Base-by-base conservation (phyloP, 257 asterid genomes). In the Verbascum thapsus region DNA sequence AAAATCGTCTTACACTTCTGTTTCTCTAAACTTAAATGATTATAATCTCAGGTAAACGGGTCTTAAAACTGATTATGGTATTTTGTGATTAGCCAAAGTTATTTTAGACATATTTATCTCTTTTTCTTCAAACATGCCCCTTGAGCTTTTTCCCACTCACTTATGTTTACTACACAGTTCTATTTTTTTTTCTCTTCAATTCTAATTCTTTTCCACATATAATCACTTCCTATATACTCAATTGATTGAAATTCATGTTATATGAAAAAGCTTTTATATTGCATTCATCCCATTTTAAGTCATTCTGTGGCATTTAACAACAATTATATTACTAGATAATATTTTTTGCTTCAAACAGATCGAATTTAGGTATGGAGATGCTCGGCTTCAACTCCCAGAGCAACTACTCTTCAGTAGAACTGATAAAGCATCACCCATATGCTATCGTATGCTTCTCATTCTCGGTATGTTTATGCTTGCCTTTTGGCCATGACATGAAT, bases 391-490 rank as follows among this genome's bases (percentile, higher is more conserved):
- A 32, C 32, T 11, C 20, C 53, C 54, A 15, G 61, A 30, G 63
- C 47, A 38, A 18, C 5, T n/a, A 12, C 32, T 22, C 64, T n/a
- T 9, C 37, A 8, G 43, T 42, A 10, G 37, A 62, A 3, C 20
- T 34, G 55, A 17, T 70, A 18, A 54, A 49, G 58, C 58, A 63
- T 38, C 66, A 70, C 52, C 70, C 6, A 4, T 23, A 63, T 23
- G 75, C 75, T 34, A 54, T 70, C 20, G 4, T 70, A 16, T 70
- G 64, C 19, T 70, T 55, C 53, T 44, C 75, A 13, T 54, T 56
- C 61, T 3, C 34, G 43, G 75, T 70, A 63, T n/a, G 75, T 20
- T 53, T 13, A 20, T 39, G 23, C 19, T 26, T 26, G 32, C 32
- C 2, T 26, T 26, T 26, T 26, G 2, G 2, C 32, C 32, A 26